Base-by-base conservation (phyloP, 495 filamentous ascomycete genomes). In the Darksidea phi region DNA sequence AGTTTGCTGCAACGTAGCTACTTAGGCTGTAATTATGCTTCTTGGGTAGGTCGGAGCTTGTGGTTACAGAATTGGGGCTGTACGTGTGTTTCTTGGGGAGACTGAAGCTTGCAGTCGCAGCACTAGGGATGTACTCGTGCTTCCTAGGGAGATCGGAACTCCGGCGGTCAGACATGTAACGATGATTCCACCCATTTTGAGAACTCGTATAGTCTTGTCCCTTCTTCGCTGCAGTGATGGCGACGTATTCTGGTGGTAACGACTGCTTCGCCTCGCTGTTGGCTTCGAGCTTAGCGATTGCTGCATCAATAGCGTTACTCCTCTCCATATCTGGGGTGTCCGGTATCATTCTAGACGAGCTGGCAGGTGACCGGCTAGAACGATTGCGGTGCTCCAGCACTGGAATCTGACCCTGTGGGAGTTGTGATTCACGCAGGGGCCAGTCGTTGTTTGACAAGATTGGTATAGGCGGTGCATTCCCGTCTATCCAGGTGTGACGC, bases 351-450 rank as follows among this genome's bases (percentile, higher is more conserved):
- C 12, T 36, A 7, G 48, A 7, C 43, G 41, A 56, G n/a, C 12
- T 20, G 1, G n/a, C 17, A 20, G 18, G 13, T n/a, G 60, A 53
- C 28, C 10, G 5, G 34, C 43, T 54, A 6, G 15, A 8, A 12
- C 42, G 54, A 20, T 57, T 46, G 2, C 36, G 21, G 32, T 63
- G 60, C 38, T 63, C 60, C 53, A 57, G 43, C 2, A 52, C 11
- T 3, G 59, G 52, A 17, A 61, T 41, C 24, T 42, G 55, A 2
- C 47, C 60, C n/a, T 46, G 45, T 11, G 53, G 43, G 23, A 57
- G 15, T n/a, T 57, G 45, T 10, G 61, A 64, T 25, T 48, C 61
- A 48, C 55, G 61, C 7, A 64, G 54, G n/a, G 61, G 61, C 61
- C 61, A 64, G 21, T 64, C 50, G 17, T 47, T 6, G 46, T 43